phyloP scores from a whole-genome alignment of 179 eudicot species.

The Amaranthus tricolor region DNA sequence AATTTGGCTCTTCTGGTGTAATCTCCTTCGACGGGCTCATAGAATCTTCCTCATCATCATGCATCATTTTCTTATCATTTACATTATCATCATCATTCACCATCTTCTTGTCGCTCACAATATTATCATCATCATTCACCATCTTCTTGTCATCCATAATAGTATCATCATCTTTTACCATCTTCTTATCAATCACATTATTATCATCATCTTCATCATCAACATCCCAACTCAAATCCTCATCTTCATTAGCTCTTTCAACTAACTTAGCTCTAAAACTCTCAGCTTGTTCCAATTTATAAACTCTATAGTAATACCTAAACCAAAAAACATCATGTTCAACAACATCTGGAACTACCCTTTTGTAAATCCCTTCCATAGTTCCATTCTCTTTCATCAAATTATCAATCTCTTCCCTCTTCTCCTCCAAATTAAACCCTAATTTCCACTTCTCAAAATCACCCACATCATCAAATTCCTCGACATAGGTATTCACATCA shows the following conservation, averaged over 20 bases:
- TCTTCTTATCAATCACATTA: slow-evolving; percentile 14
- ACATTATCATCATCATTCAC: slow-evolving; percentile 1
- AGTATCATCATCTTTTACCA: not conserved
- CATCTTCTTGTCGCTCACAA: not conserved
- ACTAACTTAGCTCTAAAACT: slow-evolving; percentile 62
- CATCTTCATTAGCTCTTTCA: slow-evolving; percentile 73
- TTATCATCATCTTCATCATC: slow-evolving; percentile 80
- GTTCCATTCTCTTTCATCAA: slow-evolving; percentile 47
- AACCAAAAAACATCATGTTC: slow-evolving; percentile 67
- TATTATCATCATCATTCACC: not conserved
- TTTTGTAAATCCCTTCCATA: slow-evolving; percentile 41
- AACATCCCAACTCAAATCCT: slow-evolving; percentile 32
- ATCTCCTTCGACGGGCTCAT: not conserved
- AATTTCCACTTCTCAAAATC: slow-evolving; percentile 62
- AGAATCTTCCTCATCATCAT: not conserved
- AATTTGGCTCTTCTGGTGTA: slow-evolving; percentile 1
- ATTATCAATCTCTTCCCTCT: slow-evolving; percentile 42
- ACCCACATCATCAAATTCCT: slow-evolving; percentile 53
- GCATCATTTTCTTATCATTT: not conserved
- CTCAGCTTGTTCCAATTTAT: slow-evolving; percentile 65
- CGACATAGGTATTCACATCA: slow-evolving; percentile 48
- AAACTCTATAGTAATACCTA: slow-evolving; percentile 64
- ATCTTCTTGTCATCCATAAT: not conserved
- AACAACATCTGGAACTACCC: slow-evolving; percentile 52
- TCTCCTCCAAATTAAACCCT: slow-evolving; percentile 54